These are phyloP conservation scores for Backusella luteola DNA, from an alignment of 192 early-diverging fungal genomes.

Conservation along the genomic window DNA sequence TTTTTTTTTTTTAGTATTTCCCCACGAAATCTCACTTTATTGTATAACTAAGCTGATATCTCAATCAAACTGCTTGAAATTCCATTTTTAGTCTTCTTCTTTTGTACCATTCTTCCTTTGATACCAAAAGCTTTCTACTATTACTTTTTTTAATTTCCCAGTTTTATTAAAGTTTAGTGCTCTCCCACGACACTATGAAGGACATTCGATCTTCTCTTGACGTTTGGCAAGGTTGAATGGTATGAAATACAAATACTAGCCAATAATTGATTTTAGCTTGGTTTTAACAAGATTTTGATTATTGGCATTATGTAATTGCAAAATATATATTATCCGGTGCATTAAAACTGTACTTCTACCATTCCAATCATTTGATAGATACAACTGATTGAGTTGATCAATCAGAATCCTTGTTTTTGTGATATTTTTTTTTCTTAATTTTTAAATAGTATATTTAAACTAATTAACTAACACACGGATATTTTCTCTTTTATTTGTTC, in stretches of 20 bases:
- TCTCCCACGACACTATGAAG: background rate
- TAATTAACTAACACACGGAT: too few species aligned
- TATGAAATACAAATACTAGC: background rate
- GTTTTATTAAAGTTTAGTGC: background rate
- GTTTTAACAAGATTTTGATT: background rate
- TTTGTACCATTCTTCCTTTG: too few species aligned
- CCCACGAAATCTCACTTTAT: background rate
- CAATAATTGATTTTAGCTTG: background rate
- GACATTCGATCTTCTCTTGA: background rate
- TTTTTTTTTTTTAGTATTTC: background rate
- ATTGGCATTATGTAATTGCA: background rate
- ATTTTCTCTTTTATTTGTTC: too few species aligned
- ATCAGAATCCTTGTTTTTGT: background rate
- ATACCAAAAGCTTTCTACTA: too few species aligned
- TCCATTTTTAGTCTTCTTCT: too few species aligned
- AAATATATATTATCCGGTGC: background rate
- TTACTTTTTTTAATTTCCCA: background rate
- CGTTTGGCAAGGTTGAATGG: background rate
- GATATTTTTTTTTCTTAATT: background rate
- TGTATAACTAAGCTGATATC: background rate
- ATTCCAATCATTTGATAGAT: too few species aligned
- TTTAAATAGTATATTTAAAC: too few species aligned
- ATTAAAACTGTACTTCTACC: background rate
- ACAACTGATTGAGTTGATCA: too few species aligned
- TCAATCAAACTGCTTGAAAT: background rate